These are phyloP conservation scores for Pseudogymnoascus sp. DNA, from an alignment of 2,329 filamentous ascomycete species.

Conservation along the genomic window DNA sequence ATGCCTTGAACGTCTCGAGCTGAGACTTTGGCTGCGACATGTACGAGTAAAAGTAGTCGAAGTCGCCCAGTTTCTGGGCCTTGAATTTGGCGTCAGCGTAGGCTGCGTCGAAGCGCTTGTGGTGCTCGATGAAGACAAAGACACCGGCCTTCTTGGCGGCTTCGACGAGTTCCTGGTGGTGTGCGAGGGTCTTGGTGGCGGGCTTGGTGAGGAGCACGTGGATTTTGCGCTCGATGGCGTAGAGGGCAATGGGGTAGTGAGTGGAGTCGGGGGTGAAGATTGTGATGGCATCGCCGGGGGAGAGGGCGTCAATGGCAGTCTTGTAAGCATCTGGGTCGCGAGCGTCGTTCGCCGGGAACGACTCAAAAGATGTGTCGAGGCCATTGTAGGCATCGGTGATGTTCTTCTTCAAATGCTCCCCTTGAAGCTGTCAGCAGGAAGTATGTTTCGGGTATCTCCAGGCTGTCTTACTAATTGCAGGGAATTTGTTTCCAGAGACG, in stretches of 20 bases:
- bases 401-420: constrained; percentile 78
- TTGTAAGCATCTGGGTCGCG: constrained; percentile 81
- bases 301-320: constrained; percentile 74
- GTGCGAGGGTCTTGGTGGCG: constrained; percentile 73
- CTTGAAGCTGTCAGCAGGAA: constrained; percentile 27
- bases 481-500: constrained; percentile 81
- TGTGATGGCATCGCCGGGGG: constrained; percentile 80
- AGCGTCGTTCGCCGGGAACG: constrained; percentile 68
- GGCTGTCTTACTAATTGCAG: constrained; percentile 66
- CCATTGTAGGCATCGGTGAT: constrained; percentile 83
- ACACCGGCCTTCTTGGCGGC: constrained; percentile 69
- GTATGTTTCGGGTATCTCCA: background rate
- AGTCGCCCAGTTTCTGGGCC: constrained; percentile 74
- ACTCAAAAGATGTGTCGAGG: constrained; percentile 79
- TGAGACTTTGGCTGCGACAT: constrained; percentile 91
- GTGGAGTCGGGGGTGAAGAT: constrained; percentile 95
- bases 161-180: constrained; percentile 71
- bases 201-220: constrained; percentile 95
- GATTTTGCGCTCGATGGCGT: constrained; percentile 80
- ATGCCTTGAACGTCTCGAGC: constrained; percentile 89
- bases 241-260: constrained; percentile 85
- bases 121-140: constrained; percentile 90
- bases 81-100: constrained; percentile 82
- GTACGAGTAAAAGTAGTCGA: constrained; percentile 98
- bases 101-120: constrained; percentile 92